Evolutionary conservation across 2,329 filamentous ascomycete species (phyloP), one percentile per base, ranked within the genome.

Genomic region (Phyllosticta capitalensis): DNA sequence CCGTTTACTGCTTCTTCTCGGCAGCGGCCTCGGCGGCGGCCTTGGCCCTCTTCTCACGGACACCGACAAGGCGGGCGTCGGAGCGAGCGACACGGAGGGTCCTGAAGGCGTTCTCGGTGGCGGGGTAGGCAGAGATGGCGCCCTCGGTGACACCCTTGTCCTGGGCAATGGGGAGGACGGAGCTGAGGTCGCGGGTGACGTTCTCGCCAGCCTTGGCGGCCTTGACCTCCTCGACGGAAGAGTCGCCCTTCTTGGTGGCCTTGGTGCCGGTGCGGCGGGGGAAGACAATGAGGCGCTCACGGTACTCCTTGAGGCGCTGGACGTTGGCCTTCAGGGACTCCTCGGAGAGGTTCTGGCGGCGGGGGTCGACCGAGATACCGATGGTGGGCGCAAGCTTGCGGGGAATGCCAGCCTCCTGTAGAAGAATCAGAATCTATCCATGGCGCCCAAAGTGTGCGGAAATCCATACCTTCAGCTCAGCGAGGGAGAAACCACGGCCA

Each of bases 291-390:
- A 99, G 83, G 75, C 91, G 90, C 75, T 88, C 85, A 83, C 88
- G 89, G 91, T 96, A 99, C 77, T 90, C 90, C 86, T 96, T 92
- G 76, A 99, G 90, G 75, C 94, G 94, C 78, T 89, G 89, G 72
- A 99, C 92, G 81, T 99, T 99, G 83, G 84, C 83, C 78, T 90
- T 84, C 72, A 97, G 87, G 68, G 88, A 89, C 85, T 97, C 94
- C 83, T 95, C 90, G 75, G 88, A 94, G 74, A 95, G 88, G 85
- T 97, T 99, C 82, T 90, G 86, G 79, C 94, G 92, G 82, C 94
- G 92, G 79, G 85, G 83, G 80, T 99, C 94, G 81, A 99, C 92
- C 68, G 90, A 78, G 80, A 99, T 97, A 79, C 94, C 94, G 81
- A 99, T 89, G 78, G 94, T 97, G 74, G 88, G 86, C 71, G 94